Evolutionary conservation across 768 basidiomycete species (phyloP).

Genomic region (Kwoniella dejecticola): DNA sequence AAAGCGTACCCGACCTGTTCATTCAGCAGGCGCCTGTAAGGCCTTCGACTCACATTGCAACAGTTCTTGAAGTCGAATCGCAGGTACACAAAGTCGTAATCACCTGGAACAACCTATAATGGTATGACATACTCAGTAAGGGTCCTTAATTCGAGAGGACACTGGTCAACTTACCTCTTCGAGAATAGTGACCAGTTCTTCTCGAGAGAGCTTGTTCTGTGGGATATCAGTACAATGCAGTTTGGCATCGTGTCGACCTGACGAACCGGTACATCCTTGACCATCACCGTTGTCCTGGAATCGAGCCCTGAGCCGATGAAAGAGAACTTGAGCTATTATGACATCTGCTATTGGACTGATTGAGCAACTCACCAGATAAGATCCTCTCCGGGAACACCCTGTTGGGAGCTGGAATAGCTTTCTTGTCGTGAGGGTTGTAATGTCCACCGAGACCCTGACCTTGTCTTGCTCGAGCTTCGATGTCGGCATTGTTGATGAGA

Average conservation of each 20-base stretch:
- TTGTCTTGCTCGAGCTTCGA: conserved; percentile 15
- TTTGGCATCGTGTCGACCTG: background rate
- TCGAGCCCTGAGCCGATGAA: conserved; percentile 35
- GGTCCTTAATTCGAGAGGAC: background rate
- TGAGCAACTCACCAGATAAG: conserved; percentile 30
- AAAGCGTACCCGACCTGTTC: conserved; percentile 52
- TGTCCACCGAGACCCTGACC: conserved; percentile 33
- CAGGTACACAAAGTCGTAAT: conserved; percentile 54
- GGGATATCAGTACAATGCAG: background rate
- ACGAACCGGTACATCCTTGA: conserved; percentile 54
- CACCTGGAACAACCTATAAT: conserved; percentile 49
- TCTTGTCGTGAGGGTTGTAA: conserved; percentile 18
- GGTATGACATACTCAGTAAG: conserved; percentile 1
- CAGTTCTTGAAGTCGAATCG: conserved; percentile 54
- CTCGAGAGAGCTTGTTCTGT: conserved; percentile 52
- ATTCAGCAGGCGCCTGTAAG: background rate
- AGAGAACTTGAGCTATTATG: background rate
- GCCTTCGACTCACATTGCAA: conserved; percentile 44
- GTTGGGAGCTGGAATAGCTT: conserved; percentile 38
- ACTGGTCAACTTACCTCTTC: conserved; percentile 39
- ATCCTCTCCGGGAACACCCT: conserved; percentile 42
- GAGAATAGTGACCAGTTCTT: conserved; percentile 50
- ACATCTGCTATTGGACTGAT: background rate
- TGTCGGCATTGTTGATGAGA: conserved; percentile 23
- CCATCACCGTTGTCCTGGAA: conserved; percentile 51